A percentile compares a stretch with the other conserved stretches of the same genome.
phyloP scores from a whole-genome alignment of 768 basidiomycete genomes.

The Podaxis carcinomalis region DNA sequence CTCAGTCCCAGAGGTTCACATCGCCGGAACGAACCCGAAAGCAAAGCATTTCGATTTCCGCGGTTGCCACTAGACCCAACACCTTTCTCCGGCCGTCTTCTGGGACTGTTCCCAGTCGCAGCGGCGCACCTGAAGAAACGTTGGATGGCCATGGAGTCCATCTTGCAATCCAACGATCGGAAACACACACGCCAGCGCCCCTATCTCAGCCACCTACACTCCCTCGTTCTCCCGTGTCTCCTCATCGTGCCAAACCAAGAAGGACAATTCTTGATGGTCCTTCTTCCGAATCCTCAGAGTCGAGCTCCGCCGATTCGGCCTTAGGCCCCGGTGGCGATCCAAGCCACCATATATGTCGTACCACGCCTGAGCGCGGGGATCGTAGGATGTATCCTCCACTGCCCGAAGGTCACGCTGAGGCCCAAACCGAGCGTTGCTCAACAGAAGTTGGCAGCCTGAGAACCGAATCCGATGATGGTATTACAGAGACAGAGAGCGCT shows the following conservation, averaged over 20 bases:
- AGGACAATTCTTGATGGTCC: background rate
- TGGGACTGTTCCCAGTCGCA: background rate
- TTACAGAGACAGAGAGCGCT: conserved; percentile 2
- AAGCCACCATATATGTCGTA: background rate
- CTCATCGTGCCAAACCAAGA: conserved; percentile 10
- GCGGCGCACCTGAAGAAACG: background rate
- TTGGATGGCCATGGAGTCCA: background rate
- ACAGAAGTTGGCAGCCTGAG: background rate
- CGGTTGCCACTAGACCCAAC: background rate
- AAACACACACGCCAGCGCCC: background rate
- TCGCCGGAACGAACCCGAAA: background rate
- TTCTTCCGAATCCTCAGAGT: background rate
- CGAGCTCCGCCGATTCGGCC: background rate
- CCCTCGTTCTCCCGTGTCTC: conserved; percentile 5
- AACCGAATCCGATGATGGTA: conserved; percentile 1
- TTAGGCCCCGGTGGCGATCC: background rate
- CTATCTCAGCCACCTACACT: background rate
- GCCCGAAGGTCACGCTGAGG: background rate
- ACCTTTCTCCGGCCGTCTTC: background rate
- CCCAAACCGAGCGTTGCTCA: background rate
- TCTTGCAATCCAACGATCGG: background rate
- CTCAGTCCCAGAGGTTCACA: background rate
- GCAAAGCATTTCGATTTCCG: background rate
- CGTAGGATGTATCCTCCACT: background rate
- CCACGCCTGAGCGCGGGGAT: background rate